These are phyloP conservation scores for Chaetoceros muelleri DNA, from an alignment of 108 stramenopile species.

Conservation along the genomic window DNA sequence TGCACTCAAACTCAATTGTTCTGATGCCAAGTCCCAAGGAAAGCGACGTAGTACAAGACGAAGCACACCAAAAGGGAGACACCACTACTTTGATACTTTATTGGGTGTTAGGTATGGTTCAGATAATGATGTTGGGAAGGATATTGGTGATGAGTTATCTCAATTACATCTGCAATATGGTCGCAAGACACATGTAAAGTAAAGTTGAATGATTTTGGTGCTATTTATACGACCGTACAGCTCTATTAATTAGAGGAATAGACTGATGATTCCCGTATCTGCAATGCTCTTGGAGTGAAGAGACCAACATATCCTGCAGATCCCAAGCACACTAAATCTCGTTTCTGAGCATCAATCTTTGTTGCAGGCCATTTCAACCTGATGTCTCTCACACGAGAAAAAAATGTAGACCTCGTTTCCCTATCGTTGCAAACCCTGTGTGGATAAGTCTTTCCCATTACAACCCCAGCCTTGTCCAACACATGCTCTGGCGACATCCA, in stretches of 20 bases:
- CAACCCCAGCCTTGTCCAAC: not conserved
- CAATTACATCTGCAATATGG: too few species aligned
- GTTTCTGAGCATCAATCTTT: not conserved
- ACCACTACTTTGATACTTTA: not conserved
- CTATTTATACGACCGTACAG: too few species aligned
- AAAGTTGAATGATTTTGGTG: too few species aligned
- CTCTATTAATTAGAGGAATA: too few species aligned
- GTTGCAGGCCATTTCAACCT: not conserved
- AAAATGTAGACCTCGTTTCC: not conserved
- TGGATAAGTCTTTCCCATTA: slow-evolving; percentile 6
- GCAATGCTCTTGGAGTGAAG: not conserved
- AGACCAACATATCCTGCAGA: not conserved
- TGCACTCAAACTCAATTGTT: not conserved
- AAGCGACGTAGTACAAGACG: not conserved
- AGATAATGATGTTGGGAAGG: not conserved
- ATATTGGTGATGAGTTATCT: not conserved
- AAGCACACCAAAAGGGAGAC: not conserved
- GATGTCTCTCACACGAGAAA: not conserved
- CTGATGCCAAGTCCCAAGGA: not conserved
- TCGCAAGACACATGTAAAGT: too few species aligned
- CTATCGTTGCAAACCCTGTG: not conserved
- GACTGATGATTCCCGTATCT: too few species aligned
- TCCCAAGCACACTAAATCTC: not conserved
- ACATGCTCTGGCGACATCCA: slow-evolving; percentile 1
- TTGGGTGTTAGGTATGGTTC: not conserved